Evolutionary conservation across 441 rosid genomes (phyloP).

Genomic region (Eruca vesicaria): DNA sequence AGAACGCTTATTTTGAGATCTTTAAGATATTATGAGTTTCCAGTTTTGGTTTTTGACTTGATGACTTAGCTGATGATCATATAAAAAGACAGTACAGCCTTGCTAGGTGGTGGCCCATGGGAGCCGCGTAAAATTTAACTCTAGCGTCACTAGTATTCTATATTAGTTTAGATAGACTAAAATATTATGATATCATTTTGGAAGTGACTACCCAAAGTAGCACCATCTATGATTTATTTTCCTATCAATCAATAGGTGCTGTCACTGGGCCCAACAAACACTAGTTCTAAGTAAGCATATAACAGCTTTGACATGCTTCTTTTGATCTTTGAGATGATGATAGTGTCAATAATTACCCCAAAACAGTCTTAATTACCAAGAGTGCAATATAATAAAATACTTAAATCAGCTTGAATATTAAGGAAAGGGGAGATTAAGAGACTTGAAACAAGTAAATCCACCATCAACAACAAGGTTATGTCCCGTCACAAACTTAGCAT

Average conservation of each 20-base stretch:
- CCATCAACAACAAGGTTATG: conserved; percentile 59
- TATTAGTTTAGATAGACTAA: background rate
- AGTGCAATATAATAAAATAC: background rate
- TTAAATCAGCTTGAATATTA: background rate
- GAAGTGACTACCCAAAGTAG: background rate
- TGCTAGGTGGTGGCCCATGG: background rate
- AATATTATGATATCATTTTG: background rate
- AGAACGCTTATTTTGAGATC: background rate
- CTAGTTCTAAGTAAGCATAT: background rate
- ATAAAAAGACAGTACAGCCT: background rate
- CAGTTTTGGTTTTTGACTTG: background rate
- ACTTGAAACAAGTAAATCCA: conserved; percentile 36
- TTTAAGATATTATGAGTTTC: background rate
- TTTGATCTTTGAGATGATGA: background rate
- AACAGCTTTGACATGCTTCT: background rate
- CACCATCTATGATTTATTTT: background rate
- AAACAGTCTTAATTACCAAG: background rate
- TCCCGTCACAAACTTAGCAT: conserved; percentile 54
- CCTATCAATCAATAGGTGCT: background rate
- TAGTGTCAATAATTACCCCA: background rate
- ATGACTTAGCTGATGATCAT: background rate
- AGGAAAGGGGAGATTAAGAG: conserved; percentile 28
- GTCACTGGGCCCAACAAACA: too few relatives aligned
- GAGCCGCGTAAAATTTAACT: background rate
- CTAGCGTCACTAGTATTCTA: background rate